Evolutionary conservation across 805 yeast genomes (phyloP).

Genomic region (Candida anglica): DNA sequence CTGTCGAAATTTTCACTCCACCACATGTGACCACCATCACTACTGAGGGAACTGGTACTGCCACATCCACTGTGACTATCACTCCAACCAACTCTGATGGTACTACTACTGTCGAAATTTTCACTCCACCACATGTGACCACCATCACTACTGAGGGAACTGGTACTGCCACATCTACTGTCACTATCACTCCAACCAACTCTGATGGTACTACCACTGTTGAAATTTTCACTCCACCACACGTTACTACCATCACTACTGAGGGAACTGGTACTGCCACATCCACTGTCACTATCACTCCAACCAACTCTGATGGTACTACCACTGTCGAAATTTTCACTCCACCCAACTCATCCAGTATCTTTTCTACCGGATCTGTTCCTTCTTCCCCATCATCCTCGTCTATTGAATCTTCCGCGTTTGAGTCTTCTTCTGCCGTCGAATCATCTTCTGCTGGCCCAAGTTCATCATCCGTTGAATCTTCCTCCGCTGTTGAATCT

Average conservation of each 20-base stretch:
- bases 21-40: conserved; percentile 1
- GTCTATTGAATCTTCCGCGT: conserved; percentile 4
- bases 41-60: conserved; percentile 3
- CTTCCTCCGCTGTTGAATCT: not conserved
- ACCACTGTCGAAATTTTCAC: not conserved
- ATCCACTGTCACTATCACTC: no score
- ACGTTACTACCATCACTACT: conserved; percentile 2
- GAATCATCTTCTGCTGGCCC: not conserved
- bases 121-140: not conserved
- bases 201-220: no score
- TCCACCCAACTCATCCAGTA: not conserved
- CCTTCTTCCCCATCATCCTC: conserved; percentile 5
- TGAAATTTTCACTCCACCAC: not conserved
- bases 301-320: no score
- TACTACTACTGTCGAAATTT: not conserved
- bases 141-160: not conserved
- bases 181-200: not conserved
- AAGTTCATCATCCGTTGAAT: not conserved
- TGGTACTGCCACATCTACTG: not conserved
- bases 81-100: not conserved
- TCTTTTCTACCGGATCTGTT: conserved; percentile 19
- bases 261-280: not conserved
- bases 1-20: conserved; percentile 3
- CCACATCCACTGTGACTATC: not conserved
- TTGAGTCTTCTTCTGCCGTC: not conserved